These are phyloP conservation scores for Haplographium delicatum DNA, from an alignment of 495 filamentous ascomycete species.

Conservation along the genomic window DNA sequence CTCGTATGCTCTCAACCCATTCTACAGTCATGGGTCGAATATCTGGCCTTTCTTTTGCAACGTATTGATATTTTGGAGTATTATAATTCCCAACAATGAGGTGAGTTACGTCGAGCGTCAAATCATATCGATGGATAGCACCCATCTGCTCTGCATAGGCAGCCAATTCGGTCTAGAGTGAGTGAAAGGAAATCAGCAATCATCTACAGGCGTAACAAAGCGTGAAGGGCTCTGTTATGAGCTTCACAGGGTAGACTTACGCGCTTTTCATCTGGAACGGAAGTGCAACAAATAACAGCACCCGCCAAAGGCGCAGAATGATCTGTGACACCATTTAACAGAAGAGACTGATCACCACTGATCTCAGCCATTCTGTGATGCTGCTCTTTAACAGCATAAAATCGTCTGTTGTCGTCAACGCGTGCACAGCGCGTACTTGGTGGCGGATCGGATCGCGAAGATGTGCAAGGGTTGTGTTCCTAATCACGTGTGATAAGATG, in stretches of 20 bases:
- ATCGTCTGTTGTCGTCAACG: no score
- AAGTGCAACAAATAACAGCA: constrained; percentile 88
- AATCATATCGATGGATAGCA: constrained; percentile 76
- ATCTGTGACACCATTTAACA: constrained; percentile 13
- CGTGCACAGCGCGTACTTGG: no score
- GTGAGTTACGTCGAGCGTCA: constrained; percentile 96
- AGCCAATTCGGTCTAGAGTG: constrained; percentile 59
- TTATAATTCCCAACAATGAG: constrained; percentile 82
- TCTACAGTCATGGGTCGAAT: constrained; percentile 70
- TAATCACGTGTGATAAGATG: no score
- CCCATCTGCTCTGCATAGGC: constrained; percentile 74
- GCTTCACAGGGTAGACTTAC: constrained; percentile 42
- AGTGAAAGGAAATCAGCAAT: background rate
- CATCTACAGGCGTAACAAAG: constrained; percentile 13
- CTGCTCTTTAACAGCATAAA: no score
- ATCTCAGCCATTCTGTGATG: no score
- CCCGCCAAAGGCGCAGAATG: constrained; percentile 64
- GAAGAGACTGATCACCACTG: constrained; percentile 4
- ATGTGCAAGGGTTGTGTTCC: no score
- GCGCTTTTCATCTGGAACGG: constrained; percentile 72
- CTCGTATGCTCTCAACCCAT: constrained; percentile 81
- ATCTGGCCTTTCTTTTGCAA: constrained; percentile 82
- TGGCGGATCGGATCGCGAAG: no score
- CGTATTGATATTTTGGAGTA: constrained; percentile 91
- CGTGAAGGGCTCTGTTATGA: background rate